A percentile compares a stretch with the other conserved stretches of the same genome.
These are phyloP conservation scores for Melocanna baccifera DNA, from an alignment of 176 grass and related monocot genomes.

Conservation along the genomic window DNA sequence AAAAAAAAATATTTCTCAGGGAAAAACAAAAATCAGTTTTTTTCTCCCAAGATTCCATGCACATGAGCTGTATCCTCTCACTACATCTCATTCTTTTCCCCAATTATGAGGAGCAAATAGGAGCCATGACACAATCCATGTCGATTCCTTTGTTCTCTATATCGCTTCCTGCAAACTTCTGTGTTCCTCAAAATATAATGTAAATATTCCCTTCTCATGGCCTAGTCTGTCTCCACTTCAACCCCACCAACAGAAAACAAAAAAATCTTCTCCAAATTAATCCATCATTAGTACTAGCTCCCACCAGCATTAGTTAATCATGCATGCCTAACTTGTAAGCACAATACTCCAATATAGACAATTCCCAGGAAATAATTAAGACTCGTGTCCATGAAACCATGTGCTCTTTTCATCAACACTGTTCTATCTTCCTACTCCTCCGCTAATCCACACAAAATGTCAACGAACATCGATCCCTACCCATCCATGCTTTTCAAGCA, in stretches of 20 bases:
- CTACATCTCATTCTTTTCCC: conserved; percentile 32
- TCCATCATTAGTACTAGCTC: conserved; percentile 39
- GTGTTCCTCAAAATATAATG: conserved; percentile 39
- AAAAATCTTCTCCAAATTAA: conserved; percentile 32
- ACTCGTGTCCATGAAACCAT: conserved; percentile 12
- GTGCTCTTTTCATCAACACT: not conserved
- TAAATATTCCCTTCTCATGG: conserved; percentile 51
- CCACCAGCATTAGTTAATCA: conserved; percentile 36
- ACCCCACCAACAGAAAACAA: conserved; percentile 13
- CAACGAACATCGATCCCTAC: not conserved
- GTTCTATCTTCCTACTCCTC: not conserved
- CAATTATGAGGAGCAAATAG: conserved; percentile 46
- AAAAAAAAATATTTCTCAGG: not conserved
- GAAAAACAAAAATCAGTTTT: conserved; percentile 27
- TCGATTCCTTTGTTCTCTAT: conserved; percentile 53
- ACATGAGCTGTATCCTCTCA: conserved; percentile 47
- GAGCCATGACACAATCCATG: conserved; percentile 45
- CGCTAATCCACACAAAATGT: conserved; percentile 34
- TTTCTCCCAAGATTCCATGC: conserved; percentile 44
- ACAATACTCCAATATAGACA: conserved; percentile 33
- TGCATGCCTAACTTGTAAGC: conserved; percentile 27
- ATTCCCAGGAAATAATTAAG: conserved; percentile 8
- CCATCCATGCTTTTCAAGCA: not conserved
- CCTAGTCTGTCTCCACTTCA: conserved; percentile 39
- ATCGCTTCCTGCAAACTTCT: conserved; percentile 35